These are phyloP conservation scores for Megacollybia marginata DNA, from an alignment of 768 basidiomycete genomes.

Conservation along the genomic window DNA sequence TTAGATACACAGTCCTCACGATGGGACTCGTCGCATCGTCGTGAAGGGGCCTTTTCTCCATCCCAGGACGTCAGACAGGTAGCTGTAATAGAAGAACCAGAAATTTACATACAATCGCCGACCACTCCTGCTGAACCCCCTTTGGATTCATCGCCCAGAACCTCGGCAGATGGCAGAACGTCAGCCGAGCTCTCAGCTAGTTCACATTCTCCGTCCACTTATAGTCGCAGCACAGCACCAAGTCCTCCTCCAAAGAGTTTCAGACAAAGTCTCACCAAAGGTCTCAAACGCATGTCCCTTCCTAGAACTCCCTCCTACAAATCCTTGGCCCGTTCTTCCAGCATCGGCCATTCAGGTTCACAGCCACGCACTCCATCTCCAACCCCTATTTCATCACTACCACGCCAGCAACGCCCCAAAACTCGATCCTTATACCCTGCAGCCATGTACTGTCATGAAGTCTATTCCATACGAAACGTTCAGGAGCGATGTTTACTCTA, in stretches of 20 bases:
- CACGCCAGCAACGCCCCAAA: conserved; percentile 16
- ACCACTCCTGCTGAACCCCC: neutral
- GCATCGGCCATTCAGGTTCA: conserved; percentile 17
- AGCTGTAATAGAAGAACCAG: too few relatives aligned
- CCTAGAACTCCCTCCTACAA: conserved; percentile 2
- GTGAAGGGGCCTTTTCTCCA: conserved; percentile 66
- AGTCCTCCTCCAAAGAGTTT: conserved; percentile 46
- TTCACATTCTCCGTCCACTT: conserved; percentile 1
- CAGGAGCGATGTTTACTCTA: conserved; percentile 69
- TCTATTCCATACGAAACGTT: conserved; percentile 44
- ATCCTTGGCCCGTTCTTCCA: neutral
- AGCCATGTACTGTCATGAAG: conserved; percentile 66
- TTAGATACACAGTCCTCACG: conserved; percentile 13
- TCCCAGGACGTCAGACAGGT: conserved; percentile 17
- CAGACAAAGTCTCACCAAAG: conserved; percentile 37
- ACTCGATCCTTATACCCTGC: conserved; percentile 43
- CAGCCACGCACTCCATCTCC: conserved; percentile 63
- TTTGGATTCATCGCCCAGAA: neutral
- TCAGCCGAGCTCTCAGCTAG: conserved; percentile 1
- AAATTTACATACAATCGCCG: conserved; percentile 29
- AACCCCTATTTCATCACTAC: conserved; percentile 25
- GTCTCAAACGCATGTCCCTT: conserved; percentile 39
- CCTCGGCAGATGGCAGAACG: neutral
- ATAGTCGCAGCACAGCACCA: conserved; percentile 15
- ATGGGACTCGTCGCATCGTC: conserved; percentile 24